Percentiles rank a stretch among this genome's conserved stretches.
These are phyloP conservation scores for Pseudotsuga menziesii DNA, from an alignment of 75 land plant species.

Conservation along the genomic window DNA sequence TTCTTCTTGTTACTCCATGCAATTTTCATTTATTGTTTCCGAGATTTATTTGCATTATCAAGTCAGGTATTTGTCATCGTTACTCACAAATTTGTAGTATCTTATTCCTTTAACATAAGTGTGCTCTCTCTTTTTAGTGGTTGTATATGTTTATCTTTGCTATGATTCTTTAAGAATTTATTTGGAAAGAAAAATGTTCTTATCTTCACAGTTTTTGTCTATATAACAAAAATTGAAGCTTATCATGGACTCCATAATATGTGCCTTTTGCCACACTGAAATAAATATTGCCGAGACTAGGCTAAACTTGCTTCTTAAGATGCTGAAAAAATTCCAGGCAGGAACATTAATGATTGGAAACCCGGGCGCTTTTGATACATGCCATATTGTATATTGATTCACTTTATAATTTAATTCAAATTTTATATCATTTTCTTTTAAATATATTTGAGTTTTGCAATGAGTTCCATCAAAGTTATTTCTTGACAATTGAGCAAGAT, in stretches of 20 bases:
- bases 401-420: neutral
- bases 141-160: neutral
- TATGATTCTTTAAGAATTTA: neutral
- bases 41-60: constrained; percentile 76
- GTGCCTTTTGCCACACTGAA: constrained; percentile 96
- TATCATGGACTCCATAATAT: constrained; percentile 91
- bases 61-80: constrained; percentile 48
- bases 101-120: no score
- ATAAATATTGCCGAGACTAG: constrained; percentile 99
- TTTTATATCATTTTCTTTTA: constrained; percentile 8
- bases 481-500: constrained; percentile 87
- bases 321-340: constrained; percentile 96
- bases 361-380: neutral
- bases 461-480: constrained; percentile 87
- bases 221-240: constrained; percentile 87
- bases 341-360: neutral
- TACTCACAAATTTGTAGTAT: no score
- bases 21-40: constrained; percentile 93
- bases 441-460: constrained; percentile 93
- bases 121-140: neutral
- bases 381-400: no score
- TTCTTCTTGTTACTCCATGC: constrained; percentile 94
- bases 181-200: neutral
- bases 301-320: constrained; percentile 80
- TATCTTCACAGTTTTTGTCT: neutral